A percentile compares a stretch with the other conserved stretches of the same genome.
phyloP scores from a whole-genome alignment of 2,329 filamentous ascomycete genomes.

The Trichoderma cornu-damae region DNA sequence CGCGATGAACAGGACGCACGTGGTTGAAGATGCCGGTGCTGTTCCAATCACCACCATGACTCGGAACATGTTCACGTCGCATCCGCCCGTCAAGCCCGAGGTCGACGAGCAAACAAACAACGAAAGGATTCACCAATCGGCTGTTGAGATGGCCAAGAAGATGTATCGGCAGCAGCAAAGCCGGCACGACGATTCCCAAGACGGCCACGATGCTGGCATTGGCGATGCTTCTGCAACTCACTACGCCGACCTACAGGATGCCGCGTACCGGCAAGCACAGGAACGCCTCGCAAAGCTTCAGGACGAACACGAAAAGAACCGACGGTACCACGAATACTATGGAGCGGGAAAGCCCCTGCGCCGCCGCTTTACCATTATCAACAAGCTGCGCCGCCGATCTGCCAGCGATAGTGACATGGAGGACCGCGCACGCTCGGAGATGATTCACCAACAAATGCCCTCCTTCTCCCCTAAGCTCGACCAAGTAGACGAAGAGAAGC shows the following conservation, averaged over 20 bases:
- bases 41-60: slow-evolving; percentile 62
- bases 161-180: slow-evolving; percentile 73
- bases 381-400: slow-evolving; percentile 56
- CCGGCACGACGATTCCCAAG: slow-evolving; percentile 48
- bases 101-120: slow-evolving; percentile 67
- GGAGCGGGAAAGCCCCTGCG: slow-evolving; percentile 42
- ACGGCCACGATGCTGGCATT: slow-evolving; percentile 33
- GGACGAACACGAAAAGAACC: slow-evolving; percentile 58
- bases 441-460: slow-evolving; percentile 75
- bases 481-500: slow-evolving; percentile 67
- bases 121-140: slow-evolving; percentile 72
- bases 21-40: slow-evolving; percentile 57
- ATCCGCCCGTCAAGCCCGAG: slow-evolving; percentile 66
- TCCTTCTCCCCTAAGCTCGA: slow-evolving; percentile 64
- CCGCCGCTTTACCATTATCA: slow-evolving; percentile 46
- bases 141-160: slow-evolving; percentile 81
- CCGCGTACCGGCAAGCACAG: slow-evolving; percentile 78
- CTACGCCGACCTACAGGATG: slow-evolving; percentile 69
- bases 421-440: slow-evolving; percentile 63
- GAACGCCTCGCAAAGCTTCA: slow-evolving; percentile 78
- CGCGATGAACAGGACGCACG: slow-evolving; percentile 40
- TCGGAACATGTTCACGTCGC: slow-evolving; percentile 70
- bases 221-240: slow-evolving; percentile 41
- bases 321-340: slow-evolving; percentile 72
- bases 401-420: slow-evolving; percentile 62